phyloP scores from a whole-genome alignment of 495 filamentous ascomycete genomes.

The Diplogelasinospora grovesii region DNA sequence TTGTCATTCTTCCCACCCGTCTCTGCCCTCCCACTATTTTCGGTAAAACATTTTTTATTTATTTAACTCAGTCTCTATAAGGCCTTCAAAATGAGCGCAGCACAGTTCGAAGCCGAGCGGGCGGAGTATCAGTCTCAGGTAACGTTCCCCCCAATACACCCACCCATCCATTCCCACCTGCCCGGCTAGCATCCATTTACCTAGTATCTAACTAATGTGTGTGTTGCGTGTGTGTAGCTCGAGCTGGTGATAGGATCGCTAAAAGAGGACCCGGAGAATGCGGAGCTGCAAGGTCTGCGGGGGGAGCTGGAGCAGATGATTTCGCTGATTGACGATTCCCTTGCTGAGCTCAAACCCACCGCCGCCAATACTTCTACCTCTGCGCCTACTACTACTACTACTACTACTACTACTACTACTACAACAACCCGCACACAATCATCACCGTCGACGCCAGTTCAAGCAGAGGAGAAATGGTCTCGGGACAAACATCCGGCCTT shows the following conservation, averaged over 20 bases:
- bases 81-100: slow-evolving; percentile 21
- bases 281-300: slow-evolving; percentile 71
- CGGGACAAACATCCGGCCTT: slow-evolving; percentile 66
- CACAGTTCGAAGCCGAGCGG: slow-evolving; percentile 66
- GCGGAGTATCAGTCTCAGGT: slow-evolving; percentile 76
- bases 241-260: slow-evolving; percentile 71
- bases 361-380: slow-evolving; percentile 21
- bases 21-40: too few species aligned
- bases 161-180: too few species aligned
- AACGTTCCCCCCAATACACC: too few species aligned
- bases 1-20: too few species aligned
- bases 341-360: slow-evolving; percentile 64
- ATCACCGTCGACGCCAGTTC: too few species aligned
- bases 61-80: background rate
- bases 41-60: too few species aligned
- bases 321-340: slow-evolving; percentile 65
- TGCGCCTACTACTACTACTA: slow-evolving; percentile 37
- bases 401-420: slow-evolving; percentile 41
- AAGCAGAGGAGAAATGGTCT: slow-evolving; percentile 60
- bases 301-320: slow-evolving; percentile 81
- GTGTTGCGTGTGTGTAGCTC: too few species aligned
- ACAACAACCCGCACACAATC: slow-evolving; percentile 32
- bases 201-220: too few species aligned
- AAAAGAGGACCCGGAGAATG: slow-evolving; percentile 76
- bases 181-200: too few species aligned